These are phyloP conservation scores for Euphorbia lathyris DNA, from an alignment of 345 rosid genomes.

Conservation along the genomic window DNA sequence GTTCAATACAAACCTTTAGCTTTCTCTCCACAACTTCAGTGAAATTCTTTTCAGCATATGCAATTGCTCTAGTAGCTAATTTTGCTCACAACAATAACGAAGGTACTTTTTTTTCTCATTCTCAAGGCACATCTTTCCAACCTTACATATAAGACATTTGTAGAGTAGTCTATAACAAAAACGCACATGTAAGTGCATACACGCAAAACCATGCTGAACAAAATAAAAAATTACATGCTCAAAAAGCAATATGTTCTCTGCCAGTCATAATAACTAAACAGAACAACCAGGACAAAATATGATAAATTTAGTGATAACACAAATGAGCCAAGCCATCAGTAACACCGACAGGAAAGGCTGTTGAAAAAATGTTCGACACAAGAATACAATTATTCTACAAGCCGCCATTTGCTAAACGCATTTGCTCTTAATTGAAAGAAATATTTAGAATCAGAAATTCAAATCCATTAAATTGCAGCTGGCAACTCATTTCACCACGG, in stretches of 20 bases:
- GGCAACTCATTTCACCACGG: background rate
- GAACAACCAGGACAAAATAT: too few species aligned
- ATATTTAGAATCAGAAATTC: background rate
- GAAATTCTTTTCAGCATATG: background rate
- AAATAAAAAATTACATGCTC: too few species aligned
- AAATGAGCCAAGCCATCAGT: too few species aligned
- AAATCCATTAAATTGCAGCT: background rate
- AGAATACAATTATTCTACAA: too few species aligned
- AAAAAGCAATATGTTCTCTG: too few species aligned
- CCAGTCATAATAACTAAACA: too few species aligned
- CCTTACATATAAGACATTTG: background rate
- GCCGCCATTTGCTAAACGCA: too few species aligned
- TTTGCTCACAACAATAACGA: background rate
- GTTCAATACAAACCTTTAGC: background rate
- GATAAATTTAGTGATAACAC: too few species aligned
- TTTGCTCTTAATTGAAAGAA: background rate
- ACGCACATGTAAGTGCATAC: too few species aligned
- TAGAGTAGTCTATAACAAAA: too few species aligned
- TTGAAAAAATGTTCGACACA: too few species aligned
- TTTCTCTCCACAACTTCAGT: background rate
- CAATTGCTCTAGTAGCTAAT: background rate
- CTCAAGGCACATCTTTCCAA: background rate
- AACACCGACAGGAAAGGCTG: background rate
- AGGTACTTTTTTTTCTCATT: background rate
- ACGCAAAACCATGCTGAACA: too few species aligned